Evolutionary conservation across 805 yeast species (phyloP).

Genomic region (Scheffersomyces stipitis): DNA sequence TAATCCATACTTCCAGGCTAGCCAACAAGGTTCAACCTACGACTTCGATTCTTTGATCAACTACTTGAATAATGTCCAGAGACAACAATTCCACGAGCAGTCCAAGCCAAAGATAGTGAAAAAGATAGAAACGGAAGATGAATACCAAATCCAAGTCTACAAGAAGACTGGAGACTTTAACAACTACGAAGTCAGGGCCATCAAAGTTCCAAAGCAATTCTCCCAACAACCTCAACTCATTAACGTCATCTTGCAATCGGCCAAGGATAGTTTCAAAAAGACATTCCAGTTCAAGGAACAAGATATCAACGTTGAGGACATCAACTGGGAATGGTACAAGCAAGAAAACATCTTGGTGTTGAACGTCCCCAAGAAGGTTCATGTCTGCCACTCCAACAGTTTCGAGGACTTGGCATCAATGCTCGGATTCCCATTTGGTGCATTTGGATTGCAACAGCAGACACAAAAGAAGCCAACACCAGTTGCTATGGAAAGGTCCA

Average conservation of each 20-base stretch:
- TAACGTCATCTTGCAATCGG: conserved; percentile 19
- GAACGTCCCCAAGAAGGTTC: conserved; percentile 32
- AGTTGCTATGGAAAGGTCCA: conserved; percentile 7
- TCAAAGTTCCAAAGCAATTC: conserved; percentile 9
- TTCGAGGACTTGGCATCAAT: conserved; percentile 10
- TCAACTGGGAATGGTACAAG: conserved; percentile 34
- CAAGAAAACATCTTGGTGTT: conserved; percentile 33
- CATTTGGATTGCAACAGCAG: background rate
- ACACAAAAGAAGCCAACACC: conserved; percentile 2
- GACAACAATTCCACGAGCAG: conserved; percentile 11
- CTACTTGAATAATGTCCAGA: conserved; percentile 8
- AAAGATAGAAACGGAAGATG: conserved; percentile 34
- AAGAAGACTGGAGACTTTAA: conserved; percentile 34
- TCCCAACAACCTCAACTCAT: conserved; percentile 8
- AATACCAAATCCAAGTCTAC: conserved; percentile 36
- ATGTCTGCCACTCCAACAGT: conserved; percentile 11
- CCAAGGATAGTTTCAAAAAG: conserved; percentile 29
- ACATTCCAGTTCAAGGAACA: conserved; percentile 29
- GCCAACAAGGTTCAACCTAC: conserved; percentile 1
- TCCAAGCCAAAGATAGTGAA: conserved; percentile 31
- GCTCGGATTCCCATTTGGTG: conserved; percentile 2
- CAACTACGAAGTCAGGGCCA: conserved; percentile 29
- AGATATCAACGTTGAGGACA: conserved; percentile 30
- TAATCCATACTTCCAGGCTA: conserved; percentile 29
- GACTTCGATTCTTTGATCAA: conserved; percentile 12